Evolutionary conservation across 1,284 basidiomycete species (phyloP), one percentile per base, ranked within the genome.

Genomic region (Chondrostereum purpureum): DNA sequence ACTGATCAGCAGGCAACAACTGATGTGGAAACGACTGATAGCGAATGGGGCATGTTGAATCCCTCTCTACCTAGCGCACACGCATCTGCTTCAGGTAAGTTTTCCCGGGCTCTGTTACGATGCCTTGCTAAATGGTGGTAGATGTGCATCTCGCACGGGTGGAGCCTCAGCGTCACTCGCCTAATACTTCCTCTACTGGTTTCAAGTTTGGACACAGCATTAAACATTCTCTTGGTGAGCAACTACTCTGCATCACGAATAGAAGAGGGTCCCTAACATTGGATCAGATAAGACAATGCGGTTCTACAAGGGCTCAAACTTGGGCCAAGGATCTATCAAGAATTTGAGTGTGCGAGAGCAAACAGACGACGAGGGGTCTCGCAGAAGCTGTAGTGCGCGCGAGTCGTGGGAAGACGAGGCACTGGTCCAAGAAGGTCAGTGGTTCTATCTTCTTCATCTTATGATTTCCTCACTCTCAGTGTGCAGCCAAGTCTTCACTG

Each of bases 221-320:
- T 50, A 83, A 75, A 58, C 68, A 73, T 50, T 88, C 84, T 2
- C 76, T 88, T 49, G 83, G 85, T 85, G 53, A 33, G 70, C 57
- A n/a, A n/a, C n/a, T n/a, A n/a, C n/a, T n/a, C n/a, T n/a, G n/a
- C n/a, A n/a, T n/a, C n/a, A n/a, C n/a, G n/a, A n/a, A n/a, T n/a
- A n/a, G n/a, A n/a, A n/a, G n/a, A n/a, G n/a, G n/a, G n/a, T n/a
- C n/a, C n/a, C n/a, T n/a, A n/a, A n/a, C n/a, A n/a, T n/a, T n/a
- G n/a, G n/a, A 22, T 20, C 48, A 75, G 75, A 69, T 51, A 70
- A 71, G 53, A 68, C 71, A 5, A 55, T 72, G 48, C 64, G 66
- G 16, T 51, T 75, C 20, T 77, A 67, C 61, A 77, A 73, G 52
- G 60, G 64, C 3, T 71, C 69, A 5, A 60, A 61, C 5, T 17